Percentiles rank a stretch among this genome's conserved stretches.
Conservation (phyloP, 805 yeast genomes). For the Candida sonorensis region DNA sequence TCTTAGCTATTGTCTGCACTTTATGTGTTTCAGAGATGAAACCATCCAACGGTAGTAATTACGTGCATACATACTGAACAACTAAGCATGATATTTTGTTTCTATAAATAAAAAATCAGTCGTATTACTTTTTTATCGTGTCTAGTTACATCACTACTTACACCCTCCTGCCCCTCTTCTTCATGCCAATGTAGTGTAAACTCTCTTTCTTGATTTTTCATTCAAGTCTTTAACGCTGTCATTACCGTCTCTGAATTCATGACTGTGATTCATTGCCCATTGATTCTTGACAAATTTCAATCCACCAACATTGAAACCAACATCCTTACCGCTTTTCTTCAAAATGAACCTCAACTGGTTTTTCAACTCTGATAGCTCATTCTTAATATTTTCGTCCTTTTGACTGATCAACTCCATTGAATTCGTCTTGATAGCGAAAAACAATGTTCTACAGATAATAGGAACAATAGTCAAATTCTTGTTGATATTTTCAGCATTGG, state of each 20-base stretch:
- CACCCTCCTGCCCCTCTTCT: no score
- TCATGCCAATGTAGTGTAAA: conserved; percentile 37
- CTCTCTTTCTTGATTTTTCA: conserved; percentile 61
- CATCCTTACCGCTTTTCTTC: conserved; percentile 41
- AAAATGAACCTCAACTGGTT: conserved; percentile 53
- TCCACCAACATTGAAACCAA: conserved; percentile 85
- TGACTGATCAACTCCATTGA: conserved; percentile 73
- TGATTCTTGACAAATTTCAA: conserved; percentile 64
- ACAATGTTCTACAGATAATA: conserved; percentile 65
- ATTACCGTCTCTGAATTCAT: conserved; percentile 64
- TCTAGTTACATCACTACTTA: no score
- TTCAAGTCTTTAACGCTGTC: conserved; percentile 32
- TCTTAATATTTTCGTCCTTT: conserved; percentile 55
- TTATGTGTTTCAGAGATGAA: no score
- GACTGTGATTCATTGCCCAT: conserved; percentile 72
- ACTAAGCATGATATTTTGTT: no score
- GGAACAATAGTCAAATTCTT: conserved; percentile 45
- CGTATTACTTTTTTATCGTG: no score
- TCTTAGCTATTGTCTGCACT: no score
- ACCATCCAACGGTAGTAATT: no score
- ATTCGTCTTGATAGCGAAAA: conserved; percentile 66
- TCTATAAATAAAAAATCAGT: no score
- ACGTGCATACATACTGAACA: no score
- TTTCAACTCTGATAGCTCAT: conserved; percentile 59
- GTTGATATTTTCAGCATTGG: conserved; percentile 38